A percentile compares a stretch with the other conserved stretches of the same genome.
Evolutionary conservation across 345 rosid species (phyloP).

Genomic region (Sonneratia caseolaris): DNA sequence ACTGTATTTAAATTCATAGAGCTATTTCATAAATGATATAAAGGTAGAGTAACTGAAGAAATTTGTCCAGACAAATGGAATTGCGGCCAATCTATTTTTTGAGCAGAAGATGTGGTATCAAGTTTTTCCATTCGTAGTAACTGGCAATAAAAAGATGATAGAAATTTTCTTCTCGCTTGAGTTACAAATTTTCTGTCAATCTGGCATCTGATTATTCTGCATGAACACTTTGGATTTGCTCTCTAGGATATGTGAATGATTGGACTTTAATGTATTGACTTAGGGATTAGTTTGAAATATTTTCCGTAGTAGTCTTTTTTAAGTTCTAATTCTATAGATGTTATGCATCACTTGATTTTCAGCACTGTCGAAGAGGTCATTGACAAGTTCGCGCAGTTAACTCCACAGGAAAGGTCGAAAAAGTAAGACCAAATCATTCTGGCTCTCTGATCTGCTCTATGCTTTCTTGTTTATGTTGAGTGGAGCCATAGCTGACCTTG

Average conservation of each 20-base stretch:
- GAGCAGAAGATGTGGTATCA: neutral
- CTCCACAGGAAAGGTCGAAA: no score
- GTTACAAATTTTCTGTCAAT: neutral
- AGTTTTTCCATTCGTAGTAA: neutral
- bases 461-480: conserved; percentile 10
- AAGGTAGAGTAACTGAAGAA: no score
- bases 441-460: no score
- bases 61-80: no score
- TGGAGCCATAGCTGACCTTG: conserved; percentile 7
- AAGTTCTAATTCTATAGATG: neutral
- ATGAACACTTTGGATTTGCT: neutral
- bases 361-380: conserved; percentile 16
- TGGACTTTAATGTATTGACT: neutral
- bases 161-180: neutral
- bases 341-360: conserved; percentile 1
- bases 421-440: no score
- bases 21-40: neutral
- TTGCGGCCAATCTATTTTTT: neutral
- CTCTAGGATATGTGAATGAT: neutral
- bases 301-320: neutral
- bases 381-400: no score
- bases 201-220: neutral
- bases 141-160: neutral
- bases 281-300: neutral
- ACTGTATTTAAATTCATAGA: neutral